Conservation (phyloP, 2,329 filamentous ascomycete species). For the Fusarium multiceps region DNA sequence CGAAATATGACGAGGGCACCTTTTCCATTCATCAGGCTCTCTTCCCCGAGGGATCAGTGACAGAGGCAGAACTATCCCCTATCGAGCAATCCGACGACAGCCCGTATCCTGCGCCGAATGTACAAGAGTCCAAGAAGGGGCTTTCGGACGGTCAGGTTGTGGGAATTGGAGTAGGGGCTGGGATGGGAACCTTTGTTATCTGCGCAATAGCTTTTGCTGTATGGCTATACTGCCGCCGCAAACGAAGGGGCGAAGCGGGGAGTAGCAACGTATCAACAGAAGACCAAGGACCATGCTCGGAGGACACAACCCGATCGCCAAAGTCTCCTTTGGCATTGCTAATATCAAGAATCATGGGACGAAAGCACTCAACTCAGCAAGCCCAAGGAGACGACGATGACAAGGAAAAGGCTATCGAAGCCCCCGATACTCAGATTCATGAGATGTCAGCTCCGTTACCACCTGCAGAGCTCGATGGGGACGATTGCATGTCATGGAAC, state of each 20-base stretch:
- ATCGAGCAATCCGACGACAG: conserved; percentile 59
- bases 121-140: conserved; percentile 24
- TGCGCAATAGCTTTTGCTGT: conserved; percentile 44
- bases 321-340: conserved; percentile 44
- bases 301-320: conserved; percentile 45
- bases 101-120: conserved; percentile 56
- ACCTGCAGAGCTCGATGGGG: conserved; percentile 63
- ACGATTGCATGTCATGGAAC: conserved; percentile 52
- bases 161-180: conserved; percentile 61
- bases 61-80: conserved; percentile 54
- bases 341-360: conserved; percentile 57
- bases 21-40: conserved; percentile 68
- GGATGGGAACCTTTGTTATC: conserved; percentile 52
- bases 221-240: conserved; percentile 52
- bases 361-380: conserved; percentile 48
- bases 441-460: conserved; percentile 61
- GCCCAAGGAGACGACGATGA: conserved; percentile 36
- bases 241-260: conserved; percentile 46
- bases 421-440: conserved; percentile 61
- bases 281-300: conserved; percentile 53
- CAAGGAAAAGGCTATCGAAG: conserved; percentile 47
- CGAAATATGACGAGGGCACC: conserved; percentile 63
- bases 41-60: conserved; percentile 59
- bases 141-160: conserved; percentile 57
- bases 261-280: conserved; percentile 43